Conservation (phyloP, 805 yeast species). For the Kurtzmaniella cleridarum region DNA sequence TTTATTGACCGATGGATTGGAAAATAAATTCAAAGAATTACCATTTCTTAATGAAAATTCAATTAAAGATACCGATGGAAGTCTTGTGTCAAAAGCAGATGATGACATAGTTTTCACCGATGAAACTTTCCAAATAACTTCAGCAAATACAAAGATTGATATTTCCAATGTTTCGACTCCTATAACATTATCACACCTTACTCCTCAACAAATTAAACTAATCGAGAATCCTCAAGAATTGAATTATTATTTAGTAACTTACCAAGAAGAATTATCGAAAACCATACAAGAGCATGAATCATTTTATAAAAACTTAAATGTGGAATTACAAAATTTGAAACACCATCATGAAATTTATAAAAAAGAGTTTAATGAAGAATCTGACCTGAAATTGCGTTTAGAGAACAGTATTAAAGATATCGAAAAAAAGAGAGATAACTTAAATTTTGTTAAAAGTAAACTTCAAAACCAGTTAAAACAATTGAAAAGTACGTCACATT, state of each 20-base stretch:
- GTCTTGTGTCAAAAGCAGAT: neutral
- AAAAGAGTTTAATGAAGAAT: slow-evolving; percentile 32
- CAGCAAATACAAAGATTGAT: neutral
- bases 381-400: slow-evolving; percentile 21
- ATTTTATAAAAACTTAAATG: slow-evolving; percentile 8
- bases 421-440: slow-evolving; percentile 26
- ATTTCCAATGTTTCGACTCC: neutral
- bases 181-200: neutral
- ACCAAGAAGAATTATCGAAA: slow-evolving; percentile 21
- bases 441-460: slow-evolving; percentile 29
- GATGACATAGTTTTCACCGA: neutral
- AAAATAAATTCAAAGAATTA: neutral
- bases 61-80: neutral
- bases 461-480: slow-evolving; percentile 18
- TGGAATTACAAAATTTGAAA: slow-evolving; percentile 16
- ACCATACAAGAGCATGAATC: slow-evolving; percentile 15
- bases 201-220: slow-evolving; percentile 9
- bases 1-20: neutral
- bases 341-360: slow-evolving; percentile 13
- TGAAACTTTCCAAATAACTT: neutral
- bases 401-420: slow-evolving; percentile 28
- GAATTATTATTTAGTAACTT: slow-evolving; percentile 18
- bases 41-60: slow-evolving; percentile 2
- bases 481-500: slow-evolving; percentile 14
- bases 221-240: slow-evolving; percentile 15